Evolutionary conservation across 2,329 filamentous ascomycete species (phyloP).

Genomic region (Hawksworthiomyces lignivorus): DNA sequence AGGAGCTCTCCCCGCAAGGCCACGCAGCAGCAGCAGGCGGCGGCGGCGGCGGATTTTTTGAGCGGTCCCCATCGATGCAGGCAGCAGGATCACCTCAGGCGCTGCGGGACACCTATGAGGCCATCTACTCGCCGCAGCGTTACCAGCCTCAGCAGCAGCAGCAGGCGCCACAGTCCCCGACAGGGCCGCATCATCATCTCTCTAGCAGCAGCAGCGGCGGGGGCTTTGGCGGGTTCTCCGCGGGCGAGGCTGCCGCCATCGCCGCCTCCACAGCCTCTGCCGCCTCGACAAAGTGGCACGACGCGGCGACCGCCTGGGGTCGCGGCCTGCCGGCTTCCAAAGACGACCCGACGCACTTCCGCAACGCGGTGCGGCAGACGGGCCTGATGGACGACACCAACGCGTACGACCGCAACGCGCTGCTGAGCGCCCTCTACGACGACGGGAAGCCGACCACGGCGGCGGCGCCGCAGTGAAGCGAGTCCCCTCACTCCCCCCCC

Average conservation of each 20-base stretch:
- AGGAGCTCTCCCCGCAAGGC: no score
- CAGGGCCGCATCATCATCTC: neutral
- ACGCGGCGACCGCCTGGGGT: slow-evolving; percentile 17
- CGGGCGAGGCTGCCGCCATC: no score
- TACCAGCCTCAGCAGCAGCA: neutral
- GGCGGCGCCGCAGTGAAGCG: neutral
- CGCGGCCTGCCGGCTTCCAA: slow-evolving; percentile 11
- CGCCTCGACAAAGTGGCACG: slow-evolving; percentile 12
- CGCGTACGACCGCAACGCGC: slow-evolving; percentile 16
- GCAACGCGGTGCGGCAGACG: slow-evolving; percentile 15
- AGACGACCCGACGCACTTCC: slow-evolving; percentile 18
- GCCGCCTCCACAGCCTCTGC: neutral
- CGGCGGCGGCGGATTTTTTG: neutral
- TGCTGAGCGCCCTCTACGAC: slow-evolving; percentile 15
- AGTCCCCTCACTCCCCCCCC: no score
- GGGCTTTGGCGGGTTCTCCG: neutral
- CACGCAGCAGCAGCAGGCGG: slow-evolving; percentile 2
- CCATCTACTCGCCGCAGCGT: slow-evolving; percentile 1
- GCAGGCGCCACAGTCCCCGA: slow-evolving; percentile 1
- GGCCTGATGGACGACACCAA: slow-evolving; percentile 16
- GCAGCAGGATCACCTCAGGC: neutral
- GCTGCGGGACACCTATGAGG: neutral
- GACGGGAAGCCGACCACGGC: neutral
- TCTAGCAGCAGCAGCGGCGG: neutral
- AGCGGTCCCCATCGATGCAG: neutral